Base-by-base conservation (phyloP, 2,329 filamentous ascomycete species). In the Reticulascus tulasneorum region DNA sequence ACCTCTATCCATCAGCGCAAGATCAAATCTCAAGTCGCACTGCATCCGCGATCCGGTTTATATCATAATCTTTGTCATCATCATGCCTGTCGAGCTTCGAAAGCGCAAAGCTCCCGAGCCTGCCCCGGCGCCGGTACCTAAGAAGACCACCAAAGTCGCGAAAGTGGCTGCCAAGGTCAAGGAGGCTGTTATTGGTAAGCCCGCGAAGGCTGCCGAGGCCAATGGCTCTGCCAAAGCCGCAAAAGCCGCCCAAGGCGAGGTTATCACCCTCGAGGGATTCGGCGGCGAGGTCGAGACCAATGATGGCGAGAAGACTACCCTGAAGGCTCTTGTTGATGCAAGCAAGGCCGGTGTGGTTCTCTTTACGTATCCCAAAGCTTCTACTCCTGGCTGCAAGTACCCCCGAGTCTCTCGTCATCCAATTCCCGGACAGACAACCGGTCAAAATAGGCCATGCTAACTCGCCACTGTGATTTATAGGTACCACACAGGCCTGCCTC, bases 291-390 rank as follows among this genome's bases (percentile, higher is more conserved):
- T 98, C 46, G 79, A 93, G 69, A 93, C 84, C 45, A 81, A 97
- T 48, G 87, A 94, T 46, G 89, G 89, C 52, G 68, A 73, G 35
- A 86, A 84, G 66, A 89, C 84, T 6, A 88, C 80, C 2, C 69
- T 98, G 40, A 84, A 87, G 66, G 71, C 80, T 50, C 79, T 98
- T 17, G 75, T 96, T 31, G 83, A 88, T 33, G 77, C 84, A 55
- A 94, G 89, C 74, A 82, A 86, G 65, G 73, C 77, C 23, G 93
- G 91, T 18, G 84, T 97, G 27, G 87, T 95, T 22, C 68, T 97
- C 20, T 96, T 98, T 62, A 96, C 90, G 21, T 97, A 97, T 58
- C 93, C 93, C 40, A 94, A 86, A 66, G 93, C 93, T 10, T 93
- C 85, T 19, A 98, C 93, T 16, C 87, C 88, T 23, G 91, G 91